Percentiles rank a stretch among this genome's conserved stretches.
phyloP scores from a whole-genome alignment of 192 early-diverging fungal species.

The Umbelopsis isabellina region DNA sequence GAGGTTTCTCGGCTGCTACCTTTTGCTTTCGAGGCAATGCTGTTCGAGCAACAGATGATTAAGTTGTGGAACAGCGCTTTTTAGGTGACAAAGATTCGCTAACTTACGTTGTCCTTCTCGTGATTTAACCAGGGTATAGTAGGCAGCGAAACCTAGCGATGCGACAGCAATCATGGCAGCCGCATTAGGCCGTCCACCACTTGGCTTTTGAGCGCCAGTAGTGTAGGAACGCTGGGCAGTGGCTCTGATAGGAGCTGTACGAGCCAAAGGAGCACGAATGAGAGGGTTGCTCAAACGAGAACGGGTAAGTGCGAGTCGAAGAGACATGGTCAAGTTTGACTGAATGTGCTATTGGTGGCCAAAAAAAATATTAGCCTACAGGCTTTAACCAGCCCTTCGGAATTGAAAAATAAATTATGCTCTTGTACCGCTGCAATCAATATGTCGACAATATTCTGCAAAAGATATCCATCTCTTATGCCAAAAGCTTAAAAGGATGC shows the following conservation, averaged over 20 bases:
- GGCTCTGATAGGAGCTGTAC: neutral
- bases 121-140: slow-evolving; percentile 39
- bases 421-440: too few species aligned
- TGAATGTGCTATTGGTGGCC: neutral
- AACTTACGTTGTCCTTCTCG: slow-evolving; percentile 40
- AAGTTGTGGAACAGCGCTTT: neutral
- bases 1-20: slow-evolving; percentile 6
- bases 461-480: too few species aligned
- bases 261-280: neutral
- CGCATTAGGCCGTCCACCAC: slow-evolving; percentile 26
- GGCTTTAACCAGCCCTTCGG: too few species aligned
- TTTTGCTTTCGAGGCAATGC: slow-evolving; percentile 32
- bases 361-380: neutral
- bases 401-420: too few species aligned
- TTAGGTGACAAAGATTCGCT: too few species aligned
- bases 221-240: neutral
- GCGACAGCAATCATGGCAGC: slow-evolving; percentile 45
- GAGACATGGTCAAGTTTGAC: neutral
- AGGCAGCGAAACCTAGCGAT: slow-evolving; percentile 45
- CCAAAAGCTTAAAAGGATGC: too few species aligned
- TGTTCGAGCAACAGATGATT: slow-evolving; percentile 6
- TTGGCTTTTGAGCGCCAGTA: slow-evolving; percentile 8
- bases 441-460: too few species aligned
- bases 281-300: neutral
- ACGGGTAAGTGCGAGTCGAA: slow-evolving; percentile 9